Conservation (phyloP, 73 alveolate genomes). For the Paramecium octaurelia region DNA sequence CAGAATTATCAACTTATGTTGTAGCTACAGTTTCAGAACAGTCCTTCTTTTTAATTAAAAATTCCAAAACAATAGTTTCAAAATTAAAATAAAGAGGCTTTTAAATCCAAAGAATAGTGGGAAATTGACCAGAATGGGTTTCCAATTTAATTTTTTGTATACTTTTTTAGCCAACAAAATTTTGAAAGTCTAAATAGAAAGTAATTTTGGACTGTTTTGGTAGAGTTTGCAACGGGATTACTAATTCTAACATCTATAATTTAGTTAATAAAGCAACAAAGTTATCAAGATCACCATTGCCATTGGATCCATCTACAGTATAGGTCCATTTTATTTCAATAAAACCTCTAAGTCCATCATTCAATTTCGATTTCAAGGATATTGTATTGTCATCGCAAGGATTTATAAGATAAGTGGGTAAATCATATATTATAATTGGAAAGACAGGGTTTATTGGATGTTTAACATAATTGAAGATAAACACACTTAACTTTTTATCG, state of each 20-base stretch:
- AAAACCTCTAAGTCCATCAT: not conserved
- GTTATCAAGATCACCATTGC: not conserved
- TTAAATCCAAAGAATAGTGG: not conserved
- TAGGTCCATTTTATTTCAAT: not conserved
- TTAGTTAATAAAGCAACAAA: not conserved
- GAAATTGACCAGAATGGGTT: not conserved
- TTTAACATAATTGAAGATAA: not conserved
- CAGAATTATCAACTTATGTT: not conserved
- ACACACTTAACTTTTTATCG: not conserved
- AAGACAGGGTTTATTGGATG: not conserved
- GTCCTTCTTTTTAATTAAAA: not conserved
- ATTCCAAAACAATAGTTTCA: not conserved
- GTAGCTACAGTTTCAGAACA: not conserved
- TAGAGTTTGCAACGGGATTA: not conserved
- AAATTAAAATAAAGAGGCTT: not conserved
- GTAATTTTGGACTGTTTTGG: not conserved
- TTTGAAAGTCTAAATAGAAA: not conserved
- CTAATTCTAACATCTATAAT: not conserved
- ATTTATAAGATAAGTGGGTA: not conserved
- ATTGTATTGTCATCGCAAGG: not conserved
- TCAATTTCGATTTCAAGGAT: not conserved
- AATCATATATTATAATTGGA: not conserved
- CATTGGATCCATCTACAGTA: not conserved
- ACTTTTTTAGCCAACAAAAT: not conserved
- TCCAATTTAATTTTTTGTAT: not conserved